Base-by-base conservation (phyloP, 2,329 filamentous ascomycete genomes). In the Fusarium sulawesiense region DNA sequence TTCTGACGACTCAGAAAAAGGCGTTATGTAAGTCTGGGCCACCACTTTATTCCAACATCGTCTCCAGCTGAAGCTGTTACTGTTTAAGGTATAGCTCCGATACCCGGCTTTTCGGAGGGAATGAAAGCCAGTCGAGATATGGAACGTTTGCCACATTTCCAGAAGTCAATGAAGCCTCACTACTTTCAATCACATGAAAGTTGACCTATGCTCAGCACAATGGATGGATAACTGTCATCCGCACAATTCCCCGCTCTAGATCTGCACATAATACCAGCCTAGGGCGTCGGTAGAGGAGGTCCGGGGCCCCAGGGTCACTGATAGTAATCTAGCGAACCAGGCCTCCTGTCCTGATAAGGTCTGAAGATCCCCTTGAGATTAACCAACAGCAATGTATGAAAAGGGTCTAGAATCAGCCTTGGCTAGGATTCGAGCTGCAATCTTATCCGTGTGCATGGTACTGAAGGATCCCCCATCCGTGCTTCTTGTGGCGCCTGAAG, bases 1-100 rank as follows among this genome's bases (percentile, higher is more conserved):
- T 27, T 60, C 65, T 55, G 48, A 42, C 69, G 69, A 71, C 69
- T 72, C 51, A 72, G 44, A 64, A 53, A 41, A 70, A 64, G 55
- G 51, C 45, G 61, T 71, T 71, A 72, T 66, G 69, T 71, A 71
- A 72, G 58, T 68, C 56, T 55, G 29, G 41, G 32, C 63, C 51
- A 56, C 68, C 67, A 67, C 68, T 54, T 59, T 56, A 71, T 53
- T 65, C 16, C 53, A 66, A 56, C 64, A 46, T 56, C 54, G 45
- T 32, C 56, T 42, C 48, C 21, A 37, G n/a, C 54, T 60, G 42
- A 54, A 29, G 29, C 21, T 47, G 48, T 18, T 51, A 61, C 64
- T 53, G 37, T 66, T 68, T 54, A 25, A 25, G 67, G 67, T 37
- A 40, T 71, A 59, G 68, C 37, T 32, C 49, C 27, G 13, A 27